Conservation (phyloP, 352 stramenopile species). For the Phytophthora multivora region DNA sequence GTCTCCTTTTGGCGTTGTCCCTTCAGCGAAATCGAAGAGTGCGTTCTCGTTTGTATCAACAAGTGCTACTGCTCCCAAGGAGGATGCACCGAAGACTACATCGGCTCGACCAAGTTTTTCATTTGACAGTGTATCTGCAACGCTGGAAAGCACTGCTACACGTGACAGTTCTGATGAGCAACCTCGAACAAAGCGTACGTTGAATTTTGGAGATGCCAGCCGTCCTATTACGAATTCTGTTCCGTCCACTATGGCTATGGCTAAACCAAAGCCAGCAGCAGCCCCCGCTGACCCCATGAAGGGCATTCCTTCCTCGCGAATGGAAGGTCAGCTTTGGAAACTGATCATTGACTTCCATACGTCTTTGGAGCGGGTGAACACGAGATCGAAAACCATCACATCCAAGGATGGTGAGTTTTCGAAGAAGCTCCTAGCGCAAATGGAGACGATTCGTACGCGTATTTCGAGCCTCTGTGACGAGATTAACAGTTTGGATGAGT, state of each 20-base stretch:
- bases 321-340: conserved; percentile 75
- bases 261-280: conserved; percentile 6
- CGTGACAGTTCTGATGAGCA: conserved; percentile 7
- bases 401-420: conserved; percentile 45
- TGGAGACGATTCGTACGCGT: conserved; percentile 41
- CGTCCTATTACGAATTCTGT: conserved; percentile 11
- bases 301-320: conserved; percentile 39
- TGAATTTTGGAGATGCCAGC: conserved; percentile 37
- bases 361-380: conserved; percentile 55
- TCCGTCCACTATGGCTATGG: conserved; percentile 8
- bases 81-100: conserved; percentile 10
- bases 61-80: conserved; percentile 12
- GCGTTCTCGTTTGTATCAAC: conserved; percentile 29
- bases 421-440: conserved; percentile 30
- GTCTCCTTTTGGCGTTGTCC: conserved; percentile 36
- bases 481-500: conserved; percentile 65
- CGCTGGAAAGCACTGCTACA: conserved; percentile 10
- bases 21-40: conserved; percentile 25
- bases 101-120: conserved; percentile 34
- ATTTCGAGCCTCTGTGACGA: conserved; percentile 48
- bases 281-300: conserved; percentile 7
- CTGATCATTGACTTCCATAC: conserved; percentile 75
- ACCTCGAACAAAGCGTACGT: conserved; percentile 33
- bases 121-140: conserved; percentile 28
- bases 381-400: conserved; percentile 39